Conservation (phyloP, 495 filamentous ascomycete species). For the Staphylotrichum tortipilum region DNA sequence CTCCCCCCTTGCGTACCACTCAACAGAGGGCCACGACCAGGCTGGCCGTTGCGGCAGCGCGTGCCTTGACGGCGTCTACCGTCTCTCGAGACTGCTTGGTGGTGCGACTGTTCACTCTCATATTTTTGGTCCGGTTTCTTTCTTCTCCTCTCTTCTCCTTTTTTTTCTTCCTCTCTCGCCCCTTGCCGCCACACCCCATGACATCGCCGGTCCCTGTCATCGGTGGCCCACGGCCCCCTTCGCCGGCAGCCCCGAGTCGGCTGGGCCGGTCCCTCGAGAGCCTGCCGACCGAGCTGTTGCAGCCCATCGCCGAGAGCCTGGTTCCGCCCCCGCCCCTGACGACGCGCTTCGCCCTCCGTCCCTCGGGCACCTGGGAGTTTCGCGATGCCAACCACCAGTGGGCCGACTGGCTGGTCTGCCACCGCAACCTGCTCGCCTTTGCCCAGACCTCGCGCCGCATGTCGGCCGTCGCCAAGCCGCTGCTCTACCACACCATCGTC, state of each 20-base stretch:
- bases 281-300: constrained; percentile 24
- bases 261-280: constrained; percentile 13
- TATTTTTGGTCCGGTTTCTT: too few relatives aligned
- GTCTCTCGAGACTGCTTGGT: too few relatives aligned
- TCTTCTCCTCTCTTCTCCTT: too few relatives aligned
- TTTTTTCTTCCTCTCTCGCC: too few relatives aligned
- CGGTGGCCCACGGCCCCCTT: neutral
- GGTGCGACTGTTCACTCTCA: too few relatives aligned
- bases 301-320: constrained; percentile 23
- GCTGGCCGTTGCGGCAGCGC: neutral
- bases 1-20: too few relatives aligned
- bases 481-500: constrained; percentile 26
- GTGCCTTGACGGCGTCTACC: neutral
- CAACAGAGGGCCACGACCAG: too few relatives aligned
- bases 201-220: neutral
- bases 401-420: constrained; percentile 19
- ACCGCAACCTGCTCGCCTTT: constrained; percentile 18
- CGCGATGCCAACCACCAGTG: constrained; percentile 24
- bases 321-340: constrained; percentile 19
- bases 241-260: neutral
- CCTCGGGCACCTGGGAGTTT: constrained; percentile 26
- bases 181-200: constrained; percentile 5
- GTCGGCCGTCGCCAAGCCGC: constrained; percentile 23
- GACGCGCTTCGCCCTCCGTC: constrained; percentile 24
- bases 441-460: constrained; percentile 26